Conservation (phyloP, 306 rosid genomes). For the Nissolia schottii region DNA sequence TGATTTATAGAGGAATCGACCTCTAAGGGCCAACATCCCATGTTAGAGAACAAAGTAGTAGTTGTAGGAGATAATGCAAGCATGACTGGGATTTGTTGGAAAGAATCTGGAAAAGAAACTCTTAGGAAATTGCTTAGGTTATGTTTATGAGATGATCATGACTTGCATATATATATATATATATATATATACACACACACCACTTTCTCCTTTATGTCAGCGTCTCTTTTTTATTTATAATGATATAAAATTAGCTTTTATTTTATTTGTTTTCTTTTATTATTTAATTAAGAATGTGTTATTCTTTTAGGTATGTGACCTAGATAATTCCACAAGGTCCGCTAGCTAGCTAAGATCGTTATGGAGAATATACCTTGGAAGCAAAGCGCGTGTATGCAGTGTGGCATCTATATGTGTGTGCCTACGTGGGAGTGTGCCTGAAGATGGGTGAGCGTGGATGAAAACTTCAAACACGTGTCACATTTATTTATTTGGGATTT, state of each 20-base stretch:
- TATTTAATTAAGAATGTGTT: not conserved
- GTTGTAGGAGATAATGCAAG: constrained; percentile 28
- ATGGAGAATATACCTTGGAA: not conserved
- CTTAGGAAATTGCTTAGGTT: not conserved
- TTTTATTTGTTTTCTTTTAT: not conserved
- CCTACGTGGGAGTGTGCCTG: not conserved
- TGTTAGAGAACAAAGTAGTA: constrained; percentile 16
- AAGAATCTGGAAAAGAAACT: too few relatives aligned
- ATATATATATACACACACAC: not conserved
- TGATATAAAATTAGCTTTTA: too few relatives aligned
- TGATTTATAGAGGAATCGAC: constrained; percentile 17
- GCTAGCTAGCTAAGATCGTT: not conserved
- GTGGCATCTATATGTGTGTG: constrained; percentile 13
- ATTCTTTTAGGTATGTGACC: not conserved
- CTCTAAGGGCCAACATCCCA: constrained; percentile 33
- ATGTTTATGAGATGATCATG: not conserved
- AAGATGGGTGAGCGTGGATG: not conserved
- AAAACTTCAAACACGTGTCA: not conserved
- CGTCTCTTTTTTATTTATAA: not conserved
- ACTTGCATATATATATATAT: not conserved
- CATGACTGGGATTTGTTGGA: constrained; percentile 24
- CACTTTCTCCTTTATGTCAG: constrained; percentile 13
- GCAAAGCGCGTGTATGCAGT: constrained; percentile 19
- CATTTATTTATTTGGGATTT: not conserved
- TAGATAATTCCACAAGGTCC: not conserved